Conservation (phyloP, 169 alveolate species). For the Cryptosporidium xiaoi region DNA sequence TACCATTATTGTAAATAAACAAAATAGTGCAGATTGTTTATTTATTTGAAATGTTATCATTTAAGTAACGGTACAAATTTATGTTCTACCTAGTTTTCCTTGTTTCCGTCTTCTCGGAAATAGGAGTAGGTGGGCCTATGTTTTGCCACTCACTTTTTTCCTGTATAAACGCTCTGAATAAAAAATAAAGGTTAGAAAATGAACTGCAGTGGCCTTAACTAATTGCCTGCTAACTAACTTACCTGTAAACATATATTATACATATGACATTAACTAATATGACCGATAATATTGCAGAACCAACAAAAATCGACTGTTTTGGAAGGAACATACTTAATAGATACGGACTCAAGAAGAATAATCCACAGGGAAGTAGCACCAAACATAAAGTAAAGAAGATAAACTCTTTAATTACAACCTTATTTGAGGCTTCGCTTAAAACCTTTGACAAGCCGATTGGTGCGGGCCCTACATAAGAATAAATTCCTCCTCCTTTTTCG, state of each 20-base stretch:
- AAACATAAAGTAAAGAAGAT: constrained; percentile 33
- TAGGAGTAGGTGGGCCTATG: constrained; percentile 72
- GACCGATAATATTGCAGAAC: constrained; percentile 59
- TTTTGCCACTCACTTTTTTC: constrained; percentile 72
- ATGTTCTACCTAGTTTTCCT: constrained; percentile 28
- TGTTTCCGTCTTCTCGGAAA: constrained; percentile 5
- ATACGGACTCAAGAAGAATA: constrained; percentile 38
- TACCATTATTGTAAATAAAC: too few relatives aligned
- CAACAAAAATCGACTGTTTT: constrained; percentile 43
- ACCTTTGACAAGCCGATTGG: constrained; percentile 54
- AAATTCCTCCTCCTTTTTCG: neutral
- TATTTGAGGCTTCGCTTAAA: constrained; percentile 52
- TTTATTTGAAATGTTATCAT: neutral
- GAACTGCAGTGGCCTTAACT: neutral
- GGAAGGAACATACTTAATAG: constrained; percentile 25
- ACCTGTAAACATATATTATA: constrained; percentile 57
- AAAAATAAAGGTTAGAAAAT: neutral
- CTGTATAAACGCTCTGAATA: constrained; percentile 54
- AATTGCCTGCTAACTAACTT: neutral
- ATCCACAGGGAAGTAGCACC: constrained; percentile 61
- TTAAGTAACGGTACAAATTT: neutral
- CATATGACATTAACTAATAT: constrained; percentile 58
- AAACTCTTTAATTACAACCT: constrained; percentile 25
- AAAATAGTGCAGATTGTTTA: neutral
- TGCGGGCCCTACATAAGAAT: constrained; percentile 69